Percentiles rank a stretch among this genome's conserved stretches.
Evolutionary conservation across 2,329 filamentous ascomycete genomes (phyloP).

Genomic region (Xylariaceae sp.): DNA sequence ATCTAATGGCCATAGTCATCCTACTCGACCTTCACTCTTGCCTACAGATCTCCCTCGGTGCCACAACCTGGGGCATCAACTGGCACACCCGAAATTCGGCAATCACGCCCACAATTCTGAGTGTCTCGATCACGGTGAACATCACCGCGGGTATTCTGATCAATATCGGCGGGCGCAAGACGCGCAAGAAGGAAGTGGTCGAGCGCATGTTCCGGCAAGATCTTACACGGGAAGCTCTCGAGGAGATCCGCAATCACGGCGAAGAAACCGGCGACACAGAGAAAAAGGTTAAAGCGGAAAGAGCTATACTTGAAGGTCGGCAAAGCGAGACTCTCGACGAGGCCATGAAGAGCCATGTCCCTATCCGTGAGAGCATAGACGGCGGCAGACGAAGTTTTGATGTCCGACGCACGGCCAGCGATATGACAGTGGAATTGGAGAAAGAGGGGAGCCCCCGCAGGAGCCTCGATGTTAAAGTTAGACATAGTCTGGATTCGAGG

Average conservation of each 20-base stretch:
- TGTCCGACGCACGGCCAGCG: neutral
- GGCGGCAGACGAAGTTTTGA: neutral
- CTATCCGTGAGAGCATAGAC: slow-evolving; percentile 13
- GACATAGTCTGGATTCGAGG: neutral
- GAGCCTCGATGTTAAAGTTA: neutral
- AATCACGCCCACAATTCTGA: slow-evolving; percentile 76
- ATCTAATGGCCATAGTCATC: slow-evolving; percentile 74
- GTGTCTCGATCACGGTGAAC: slow-evolving; percentile 73
- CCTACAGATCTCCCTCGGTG: slow-evolving; percentile 75
- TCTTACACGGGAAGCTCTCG: slow-evolving; percentile 55
- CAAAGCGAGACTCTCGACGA: slow-evolving; percentile 26
- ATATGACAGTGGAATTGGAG: neutral
- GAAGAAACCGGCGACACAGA: slow-evolving; percentile 35
- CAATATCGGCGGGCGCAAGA: slow-evolving; percentile 68
- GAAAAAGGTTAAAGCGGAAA: slow-evolving; percentile 26
- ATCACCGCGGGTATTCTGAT: slow-evolving; percentile 74
- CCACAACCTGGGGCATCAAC: slow-evolving; percentile 73
- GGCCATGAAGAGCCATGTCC: slow-evolving; percentile 17
- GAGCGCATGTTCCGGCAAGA: slow-evolving; percentile 74
- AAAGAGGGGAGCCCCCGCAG: neutral
- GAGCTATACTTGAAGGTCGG: slow-evolving; percentile 23
- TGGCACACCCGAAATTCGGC: slow-evolving; percentile 66
- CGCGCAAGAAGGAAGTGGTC: slow-evolving; percentile 81
- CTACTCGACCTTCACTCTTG: slow-evolving; percentile 75
- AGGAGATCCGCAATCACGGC: slow-evolving; percentile 46